phyloP scores from a whole-genome alignment of 2,329 filamentous ascomycete species.

The Fusarium napiforme region DNA sequence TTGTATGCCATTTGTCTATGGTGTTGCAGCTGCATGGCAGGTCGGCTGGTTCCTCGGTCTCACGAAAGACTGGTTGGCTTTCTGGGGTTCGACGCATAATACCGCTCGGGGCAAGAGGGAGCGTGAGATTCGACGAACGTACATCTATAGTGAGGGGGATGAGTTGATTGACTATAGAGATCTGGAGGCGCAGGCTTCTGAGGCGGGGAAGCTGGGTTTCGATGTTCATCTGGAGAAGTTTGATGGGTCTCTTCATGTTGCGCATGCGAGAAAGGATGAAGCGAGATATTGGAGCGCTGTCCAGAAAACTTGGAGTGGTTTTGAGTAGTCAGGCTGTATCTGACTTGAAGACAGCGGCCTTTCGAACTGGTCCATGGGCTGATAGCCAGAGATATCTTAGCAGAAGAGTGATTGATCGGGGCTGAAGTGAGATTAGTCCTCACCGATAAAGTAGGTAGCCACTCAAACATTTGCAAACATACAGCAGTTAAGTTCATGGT shows the following conservation, averaged over 20 bases:
- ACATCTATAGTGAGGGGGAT: conserved; percentile 23
- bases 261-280: conserved; percentile 9
- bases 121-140: conserved; percentile 12
- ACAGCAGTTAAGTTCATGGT: accelerated
- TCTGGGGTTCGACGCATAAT: conserved; percentile 18
- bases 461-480: background rate
- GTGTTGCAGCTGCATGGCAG: background rate
- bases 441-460: background rate
- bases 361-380: accelerated
- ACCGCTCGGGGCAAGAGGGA: conserved; percentile 1
- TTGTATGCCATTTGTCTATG: background rate
- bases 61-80: background rate
- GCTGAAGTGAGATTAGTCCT: background rate
- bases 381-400: accelerated
- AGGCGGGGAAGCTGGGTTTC: background rate
- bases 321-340: background rate
- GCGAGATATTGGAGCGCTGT: conserved; percentile 10
- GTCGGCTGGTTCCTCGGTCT: background rate
- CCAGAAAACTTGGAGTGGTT: background rate
- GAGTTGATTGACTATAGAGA: background rate
- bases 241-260: conserved; percentile 8
- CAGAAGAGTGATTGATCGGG: background rate
- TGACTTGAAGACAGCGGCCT: background rate
- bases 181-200: background rate
- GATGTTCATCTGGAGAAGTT: conserved; percentile 14